Conservation (phyloP, 371 early-diverging fungal species). For the Polyrhizophydium stewartii region DNA sequence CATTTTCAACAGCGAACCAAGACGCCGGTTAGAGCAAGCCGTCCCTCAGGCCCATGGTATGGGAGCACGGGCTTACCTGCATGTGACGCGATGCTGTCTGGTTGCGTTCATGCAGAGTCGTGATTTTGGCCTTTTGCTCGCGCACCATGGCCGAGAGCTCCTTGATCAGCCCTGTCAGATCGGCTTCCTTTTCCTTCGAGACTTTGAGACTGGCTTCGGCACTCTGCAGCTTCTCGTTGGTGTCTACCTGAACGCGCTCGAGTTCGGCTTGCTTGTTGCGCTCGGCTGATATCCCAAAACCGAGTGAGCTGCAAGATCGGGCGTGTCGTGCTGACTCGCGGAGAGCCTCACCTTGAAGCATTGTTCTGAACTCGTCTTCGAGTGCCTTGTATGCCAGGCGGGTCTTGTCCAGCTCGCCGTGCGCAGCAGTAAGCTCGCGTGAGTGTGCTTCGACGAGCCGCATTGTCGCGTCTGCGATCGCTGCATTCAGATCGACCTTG, state of each 20-base stretch:
- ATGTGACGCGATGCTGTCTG: too few relatives aligned
- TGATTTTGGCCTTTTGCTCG: slow-evolving; percentile 31
- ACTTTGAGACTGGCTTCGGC: slow-evolving; percentile 4
- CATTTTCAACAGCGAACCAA: neutral
- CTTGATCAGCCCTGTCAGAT: slow-evolving; percentile 19
- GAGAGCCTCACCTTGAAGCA: slow-evolving; percentile 11
- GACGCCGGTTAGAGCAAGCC: neutral
- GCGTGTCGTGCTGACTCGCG: neutral
- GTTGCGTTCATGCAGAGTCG: slow-evolving; percentile 16
- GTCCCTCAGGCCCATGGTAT: too few relatives aligned
- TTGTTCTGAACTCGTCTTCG: slow-evolving; percentile 21
- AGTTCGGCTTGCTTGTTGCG: neutral
- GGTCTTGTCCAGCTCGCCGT: slow-evolving; percentile 2
- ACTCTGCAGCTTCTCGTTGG: neutral
- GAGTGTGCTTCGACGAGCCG: slow-evolving; percentile 9
- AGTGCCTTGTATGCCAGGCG: slow-evolving; percentile 20
- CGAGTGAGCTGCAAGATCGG: too few relatives aligned
- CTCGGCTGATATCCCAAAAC: too few relatives aligned
- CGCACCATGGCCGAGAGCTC: slow-evolving; percentile 24
- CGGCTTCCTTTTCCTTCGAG: slow-evolving; percentile 18
- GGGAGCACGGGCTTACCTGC: too few relatives aligned
- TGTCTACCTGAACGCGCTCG: neutral
- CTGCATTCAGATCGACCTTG: slow-evolving; percentile 9
- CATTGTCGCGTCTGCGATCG: slow-evolving; percentile 9
- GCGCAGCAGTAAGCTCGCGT: slow-evolving; percentile 6